Percentiles rank a stretch among this genome's conserved stretches.
phyloP scores from a whole-genome alignment of 148 eudicot species.

The Agrostemma githago region DNA sequence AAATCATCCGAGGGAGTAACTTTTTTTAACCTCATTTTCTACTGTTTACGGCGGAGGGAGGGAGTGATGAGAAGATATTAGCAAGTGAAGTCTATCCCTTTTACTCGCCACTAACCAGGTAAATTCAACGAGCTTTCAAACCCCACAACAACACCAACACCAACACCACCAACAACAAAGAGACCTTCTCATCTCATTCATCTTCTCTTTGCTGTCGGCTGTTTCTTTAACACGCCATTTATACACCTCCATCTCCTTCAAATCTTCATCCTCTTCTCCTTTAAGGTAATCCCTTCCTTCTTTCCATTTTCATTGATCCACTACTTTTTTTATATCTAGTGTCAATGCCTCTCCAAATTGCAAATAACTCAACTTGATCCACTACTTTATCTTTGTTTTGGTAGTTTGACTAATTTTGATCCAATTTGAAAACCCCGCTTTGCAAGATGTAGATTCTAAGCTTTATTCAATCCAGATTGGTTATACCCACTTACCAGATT shows the following conservation, averaged over 20 bases:
- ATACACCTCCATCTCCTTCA: neutral
- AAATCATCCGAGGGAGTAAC: too few relatives aligned
- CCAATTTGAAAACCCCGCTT: neutral
- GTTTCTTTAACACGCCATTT: constrained; percentile 20
- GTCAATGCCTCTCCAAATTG: neutral
- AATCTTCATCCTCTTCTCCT: neutral
- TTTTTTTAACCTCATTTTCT: too few relatives aligned
- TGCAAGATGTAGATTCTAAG: neutral
- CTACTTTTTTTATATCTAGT: neutral
- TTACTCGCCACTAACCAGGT: neutral
- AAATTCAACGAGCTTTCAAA: constrained; percentile 20
- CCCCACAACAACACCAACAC: neutral
- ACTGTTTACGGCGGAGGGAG: too few relatives aligned
- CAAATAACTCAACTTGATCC: too few relatives aligned
- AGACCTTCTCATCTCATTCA: constrained; percentile 6
- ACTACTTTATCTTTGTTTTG: neutral
- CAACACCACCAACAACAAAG: neutral
- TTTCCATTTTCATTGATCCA: neutral
- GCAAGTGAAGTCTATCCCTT: neutral
- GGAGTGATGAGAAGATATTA: too few relatives aligned
- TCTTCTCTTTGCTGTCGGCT: constrained; percentile 19
- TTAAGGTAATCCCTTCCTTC: neutral
- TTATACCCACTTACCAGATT: constrained; percentile 14
- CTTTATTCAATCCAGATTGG: neutral
- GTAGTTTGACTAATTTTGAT: neutral